phyloP scores from a whole-genome alignment of 2,329 filamentous ascomycete species.

The Trichophyton rubrum region DNA sequence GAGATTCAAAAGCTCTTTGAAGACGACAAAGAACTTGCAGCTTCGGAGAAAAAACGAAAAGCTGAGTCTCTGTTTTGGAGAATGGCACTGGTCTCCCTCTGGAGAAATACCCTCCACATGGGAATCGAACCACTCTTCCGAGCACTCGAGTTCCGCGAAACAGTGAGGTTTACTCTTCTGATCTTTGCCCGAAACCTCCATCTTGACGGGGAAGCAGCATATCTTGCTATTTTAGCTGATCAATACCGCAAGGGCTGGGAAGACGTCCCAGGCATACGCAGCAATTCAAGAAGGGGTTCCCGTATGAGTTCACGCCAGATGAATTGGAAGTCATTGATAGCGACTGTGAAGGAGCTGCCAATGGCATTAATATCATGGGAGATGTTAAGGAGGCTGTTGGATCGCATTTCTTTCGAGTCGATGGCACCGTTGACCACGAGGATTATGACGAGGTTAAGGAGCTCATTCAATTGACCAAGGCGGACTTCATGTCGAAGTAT shows the following conservation, averaged over 20 bases:
- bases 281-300: not conserved
- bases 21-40: not conserved
- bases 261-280: not conserved
- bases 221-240: conserved; percentile 1
- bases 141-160: conserved; percentile 3
- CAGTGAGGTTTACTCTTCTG: not conserved
- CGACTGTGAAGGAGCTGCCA: conserved; percentile 1
- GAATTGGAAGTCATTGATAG: conserved; percentile 3
- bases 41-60: not conserved
- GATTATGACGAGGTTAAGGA: conserved; percentile 6
- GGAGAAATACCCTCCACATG: not conserved
- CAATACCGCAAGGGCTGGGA: not conserved
- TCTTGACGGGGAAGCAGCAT: conserved; percentile 3
- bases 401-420: conserved; percentile 5
- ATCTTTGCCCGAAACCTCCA: conserved; percentile 2
- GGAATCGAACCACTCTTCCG: conserved; percentile 1
- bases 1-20: not conserved
- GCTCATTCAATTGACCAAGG: not conserved
- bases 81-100: conserved; percentile 3
- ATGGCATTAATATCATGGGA: conserved; percentile 3
- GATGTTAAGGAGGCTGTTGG: conserved; percentile 2
- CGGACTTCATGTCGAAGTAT: conserved; percentile 6
- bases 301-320: conserved; percentile 4
- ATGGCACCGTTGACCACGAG: conserved; percentile 8
- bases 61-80: not conserved